Percentiles rank a stretch among this genome's conserved stretches.
Evolutionary conservation across 768 basidiomycete species (phyloP).

Genomic region (Tremella fuciformis): DNA sequence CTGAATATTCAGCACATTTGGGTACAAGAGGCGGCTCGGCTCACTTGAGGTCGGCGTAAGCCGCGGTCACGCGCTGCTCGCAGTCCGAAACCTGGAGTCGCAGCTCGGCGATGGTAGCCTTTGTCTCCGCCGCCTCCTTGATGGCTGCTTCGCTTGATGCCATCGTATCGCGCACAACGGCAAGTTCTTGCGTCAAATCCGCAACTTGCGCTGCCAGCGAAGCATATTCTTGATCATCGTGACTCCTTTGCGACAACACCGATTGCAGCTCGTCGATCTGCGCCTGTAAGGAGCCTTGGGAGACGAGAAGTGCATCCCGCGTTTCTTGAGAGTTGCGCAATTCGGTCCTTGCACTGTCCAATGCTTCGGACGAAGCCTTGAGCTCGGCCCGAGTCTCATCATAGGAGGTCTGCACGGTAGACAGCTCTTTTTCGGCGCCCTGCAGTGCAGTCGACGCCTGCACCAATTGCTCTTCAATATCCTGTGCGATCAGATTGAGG

Average conservation of each 20-base stretch:
- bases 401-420: too few relatives aligned
- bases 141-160: not conserved
- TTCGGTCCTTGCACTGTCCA: too few relatives aligned
- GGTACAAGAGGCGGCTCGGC: not conserved
- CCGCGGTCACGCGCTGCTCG: slow-evolving; percentile 1
- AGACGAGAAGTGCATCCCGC: too few relatives aligned
- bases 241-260: not conserved
- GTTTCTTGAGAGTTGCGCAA: too few relatives aligned
- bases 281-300: not conserved
- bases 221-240: too few relatives aligned
- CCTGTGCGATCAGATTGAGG: not conserved
- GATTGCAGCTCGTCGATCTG: not conserved
- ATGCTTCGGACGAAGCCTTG: too few relatives aligned
- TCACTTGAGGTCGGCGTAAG: slow-evolving; percentile 2
- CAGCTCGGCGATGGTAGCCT: not conserved
- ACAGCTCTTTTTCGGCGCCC: not conserved
- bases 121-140: not conserved
- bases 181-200: too few relatives aligned
- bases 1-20: not conserved
- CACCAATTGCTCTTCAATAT: not conserved
- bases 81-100: not conserved
- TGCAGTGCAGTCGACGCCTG: not conserved
- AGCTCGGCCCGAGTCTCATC: too few relatives aligned
- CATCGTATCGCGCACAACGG: too few relatives aligned
- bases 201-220: too few relatives aligned